Percentiles rank a stretch among this genome's conserved stretches.
These are phyloP conservation scores for Tetrapisispora namnaoensis DNA, from an alignment of 805 yeast genomes.

Conservation along the genomic window DNA sequence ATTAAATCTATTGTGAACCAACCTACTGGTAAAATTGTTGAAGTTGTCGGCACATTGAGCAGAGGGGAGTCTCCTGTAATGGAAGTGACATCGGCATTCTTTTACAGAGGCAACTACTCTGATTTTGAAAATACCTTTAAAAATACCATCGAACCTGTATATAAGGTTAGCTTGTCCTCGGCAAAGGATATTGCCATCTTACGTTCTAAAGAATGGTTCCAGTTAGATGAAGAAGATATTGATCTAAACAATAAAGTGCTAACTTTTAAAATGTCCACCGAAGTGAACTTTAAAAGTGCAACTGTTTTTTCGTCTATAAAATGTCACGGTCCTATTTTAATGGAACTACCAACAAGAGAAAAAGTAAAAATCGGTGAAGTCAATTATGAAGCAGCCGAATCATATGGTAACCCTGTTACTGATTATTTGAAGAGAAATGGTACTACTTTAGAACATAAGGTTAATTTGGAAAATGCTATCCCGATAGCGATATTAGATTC, in stretches of 20 bases:
- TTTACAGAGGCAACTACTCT: constrained; percentile 84
- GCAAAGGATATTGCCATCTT: constrained; percentile 88
- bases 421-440: constrained; percentile 92
- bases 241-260: constrained; percentile 71
- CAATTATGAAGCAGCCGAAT: constrained; percentile 79
- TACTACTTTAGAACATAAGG: constrained; percentile 86
- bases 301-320: constrained; percentile 66
- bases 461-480: constrained; percentile 79
- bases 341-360: constrained; percentile 90
- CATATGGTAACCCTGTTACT: constrained; percentile 95
- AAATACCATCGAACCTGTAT: constrained; percentile 78
- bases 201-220: constrained; percentile 97
- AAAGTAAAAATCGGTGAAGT: constrained; percentile 73
- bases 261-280: constrained; percentile 82
- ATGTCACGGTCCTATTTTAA: constrained; percentile 74
- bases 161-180: constrained; percentile 60
- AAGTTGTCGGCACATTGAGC: constrained; percentile 81
- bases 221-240: constrained; percentile 54
- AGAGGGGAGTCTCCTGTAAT: constrained; percentile 72
- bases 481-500: constrained; percentile 56
- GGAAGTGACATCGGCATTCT: constrained; percentile 92
- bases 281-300: constrained; percentile 69
- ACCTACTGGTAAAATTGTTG: constrained; percentile 89
- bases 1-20: constrained; percentile 84
- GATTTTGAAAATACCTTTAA: constrained; percentile 92